Evolutionary conservation across 2,329 filamentous ascomycete genomes (phyloP), one percentile per base, ranked within the genome.

Genomic region (Colletotrichum sp.): DNA sequence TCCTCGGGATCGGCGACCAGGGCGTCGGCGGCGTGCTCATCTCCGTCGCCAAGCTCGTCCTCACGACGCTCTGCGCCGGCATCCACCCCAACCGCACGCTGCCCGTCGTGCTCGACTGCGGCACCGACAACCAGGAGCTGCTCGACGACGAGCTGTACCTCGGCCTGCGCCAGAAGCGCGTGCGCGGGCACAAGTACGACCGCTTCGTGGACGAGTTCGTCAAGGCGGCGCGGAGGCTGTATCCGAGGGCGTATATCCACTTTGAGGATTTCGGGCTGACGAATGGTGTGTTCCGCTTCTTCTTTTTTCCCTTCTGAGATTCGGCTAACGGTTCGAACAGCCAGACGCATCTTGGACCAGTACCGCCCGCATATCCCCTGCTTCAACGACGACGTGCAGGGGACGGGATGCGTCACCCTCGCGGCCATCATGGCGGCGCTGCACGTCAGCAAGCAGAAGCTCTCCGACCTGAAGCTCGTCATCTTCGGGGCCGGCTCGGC

Each of bases 381-480:
- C 83, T 98, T 98, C 88, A 98, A 98, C 80, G 96, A 98, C 74
- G 95, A 98, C 82, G 93, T 98, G 0, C 95, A 98, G 83, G 96
- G 95, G 2, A 98, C 96, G 0, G 96, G 95, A 0, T 96, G 94
- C 75, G 95, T 98, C 1, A 96, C 96, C 0, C 89, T 98, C 0
- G 95, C 95, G 0, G 95, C 94, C 2, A 93, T 98, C 77, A 92
- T 95, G 87, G 92, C 95, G 0, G 95, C 91, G 0, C 86, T 96
- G 9, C 91, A 94, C 75, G 92, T 96, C 9, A 92, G 89, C 76
- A 88, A 91, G 4, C 85, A 93, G 69, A 91, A 93, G 68, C 86
- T 98, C 55, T 85, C 87, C 11, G 94, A 98, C 74, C 84, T 94
- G 16, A 90, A 93, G 34, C 88, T 97, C 73, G 89, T 98, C 1